phyloP scores from a whole-genome alignment of 106 monocot species.

The Xerophyta viscosa region DNA sequence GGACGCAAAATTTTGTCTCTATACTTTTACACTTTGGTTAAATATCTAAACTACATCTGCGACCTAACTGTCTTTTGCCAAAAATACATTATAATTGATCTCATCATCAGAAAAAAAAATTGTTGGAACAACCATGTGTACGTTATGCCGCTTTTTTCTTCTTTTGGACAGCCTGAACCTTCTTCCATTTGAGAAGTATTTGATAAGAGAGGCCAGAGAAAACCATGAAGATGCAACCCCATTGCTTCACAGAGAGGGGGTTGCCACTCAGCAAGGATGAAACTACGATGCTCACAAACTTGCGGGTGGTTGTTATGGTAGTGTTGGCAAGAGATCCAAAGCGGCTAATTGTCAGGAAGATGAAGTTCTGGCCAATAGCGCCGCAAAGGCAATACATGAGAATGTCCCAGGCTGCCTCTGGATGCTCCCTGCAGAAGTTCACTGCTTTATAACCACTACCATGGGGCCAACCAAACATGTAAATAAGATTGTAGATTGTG shows the following conservation, averaged over 20 bases:
- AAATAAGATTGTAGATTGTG: conserved; percentile 65
- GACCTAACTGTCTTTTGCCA: too few species aligned
- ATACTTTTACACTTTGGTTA: too few species aligned
- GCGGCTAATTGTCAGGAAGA: conserved; percentile 76
- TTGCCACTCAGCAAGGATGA: conserved; percentile 84
- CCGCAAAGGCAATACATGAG: conserved; percentile 87
- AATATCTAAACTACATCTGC: too few species aligned
- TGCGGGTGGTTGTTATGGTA: conserved; percentile 88
- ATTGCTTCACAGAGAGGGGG: conserved; percentile 73
- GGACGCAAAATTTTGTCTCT: too few species aligned
- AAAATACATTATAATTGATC: too few species aligned
- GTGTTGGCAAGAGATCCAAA: conserved; percentile 93
- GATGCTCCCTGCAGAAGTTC: conserved; percentile 65
- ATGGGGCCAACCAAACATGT: conserved; percentile 76
- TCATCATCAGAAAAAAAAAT: neutral
- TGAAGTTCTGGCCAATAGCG: conserved; percentile 90
- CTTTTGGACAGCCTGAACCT: neutral
- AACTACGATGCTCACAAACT: conserved; percentile 95
- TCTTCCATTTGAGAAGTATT: conserved; percentile 30
- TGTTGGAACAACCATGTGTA: neutral
- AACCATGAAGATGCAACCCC: conserved; percentile 90
- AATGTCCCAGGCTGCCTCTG: conserved; percentile 97
- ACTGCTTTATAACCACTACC: conserved; percentile 66
- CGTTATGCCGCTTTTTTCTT: conserved; percentile 7
- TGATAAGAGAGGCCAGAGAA: conserved; percentile 72